phyloP scores from a whole-genome alignment of 2,329 filamentous ascomycete species.

The Phaeoacremonium minimum region DNA sequence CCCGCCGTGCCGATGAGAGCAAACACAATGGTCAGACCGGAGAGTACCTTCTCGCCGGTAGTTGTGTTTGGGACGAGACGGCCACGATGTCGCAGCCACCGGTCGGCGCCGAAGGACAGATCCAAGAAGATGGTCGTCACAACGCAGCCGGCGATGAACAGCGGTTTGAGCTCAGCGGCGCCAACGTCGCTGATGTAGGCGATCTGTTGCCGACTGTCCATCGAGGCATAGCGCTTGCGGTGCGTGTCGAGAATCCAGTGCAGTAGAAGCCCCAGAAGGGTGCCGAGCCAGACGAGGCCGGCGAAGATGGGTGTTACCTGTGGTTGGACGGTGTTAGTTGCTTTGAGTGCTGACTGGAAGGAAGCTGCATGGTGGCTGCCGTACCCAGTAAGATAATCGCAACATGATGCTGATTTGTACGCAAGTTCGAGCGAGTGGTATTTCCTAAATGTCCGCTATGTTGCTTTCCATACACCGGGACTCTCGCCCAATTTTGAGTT shows the following conservation, averaged over 20 bases:
- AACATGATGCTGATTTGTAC: too few relatives aligned
- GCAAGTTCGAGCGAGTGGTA: too few relatives aligned
- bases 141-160: conserved; percentile 70
- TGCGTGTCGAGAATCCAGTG: conserved; percentile 59
- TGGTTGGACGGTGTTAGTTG: conserved; percentile 2
- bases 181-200: conserved; percentile 71
- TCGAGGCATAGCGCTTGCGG: conserved; percentile 54
- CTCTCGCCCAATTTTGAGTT: too few relatives aligned
- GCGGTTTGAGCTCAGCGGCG: conserved; percentile 60
- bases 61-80: conserved; percentile 72
- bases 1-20: conserved; percentile 74
- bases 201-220: conserved; percentile 54
- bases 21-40: conserved; percentile 56
- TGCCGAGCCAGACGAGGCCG: conserved; percentile 60
- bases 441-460: too few relatives aligned
- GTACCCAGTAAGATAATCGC: conserved; percentile 18
- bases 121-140: conserved; percentile 78
- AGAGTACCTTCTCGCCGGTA: conserved; percentile 57
- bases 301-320: conserved; percentile 67
- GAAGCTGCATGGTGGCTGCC: background rate
- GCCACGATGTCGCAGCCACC: conserved; percentile 78
- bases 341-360: background rate
- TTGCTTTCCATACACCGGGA: too few relatives aligned
- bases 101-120: conserved; percentile 73
- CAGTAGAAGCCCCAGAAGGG: conserved; percentile 66